These are phyloP conservation scores for Corynascus novoguineensis DNA, from an alignment of 495 filamentous ascomycete genomes.

Conservation along the genomic window DNA sequence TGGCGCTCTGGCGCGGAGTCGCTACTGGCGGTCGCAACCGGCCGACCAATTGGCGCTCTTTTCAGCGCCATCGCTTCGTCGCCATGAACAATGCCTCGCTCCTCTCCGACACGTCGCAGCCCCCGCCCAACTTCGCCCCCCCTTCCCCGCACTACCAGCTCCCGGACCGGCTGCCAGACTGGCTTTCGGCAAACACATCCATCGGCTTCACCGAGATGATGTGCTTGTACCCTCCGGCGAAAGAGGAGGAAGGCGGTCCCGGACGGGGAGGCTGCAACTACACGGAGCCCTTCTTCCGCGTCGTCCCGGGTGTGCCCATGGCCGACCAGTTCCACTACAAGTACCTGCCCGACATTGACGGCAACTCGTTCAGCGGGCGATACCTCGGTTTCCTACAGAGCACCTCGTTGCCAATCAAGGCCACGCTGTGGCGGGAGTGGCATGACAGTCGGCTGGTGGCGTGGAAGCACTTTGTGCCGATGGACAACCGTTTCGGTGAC, in stretches of 20 bases:
- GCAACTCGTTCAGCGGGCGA: slow-evolving; percentile 66
- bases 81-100: slow-evolving; percentile 60
- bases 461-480: slow-evolving; percentile 76
- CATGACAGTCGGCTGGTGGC: slow-evolving; percentile 63
- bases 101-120: background rate
- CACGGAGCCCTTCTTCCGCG: slow-evolving; percentile 43
- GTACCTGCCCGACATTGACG: slow-evolving; percentile 63
- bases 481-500: slow-evolving; percentile 76
- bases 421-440: slow-evolving; percentile 71
- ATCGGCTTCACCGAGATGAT: slow-evolving; percentile 42
- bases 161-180: slow-evolving; percentile 26
- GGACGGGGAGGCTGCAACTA: slow-evolving; percentile 40
- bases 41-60: slow-evolving; percentile 57
- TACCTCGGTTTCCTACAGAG: slow-evolving; percentile 63
- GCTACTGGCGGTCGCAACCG: slow-evolving; percentile 64
- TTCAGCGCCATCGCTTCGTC: slow-evolving; percentile 71
- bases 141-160: slow-evolving; percentile 36
- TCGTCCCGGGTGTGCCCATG: slow-evolving; percentile 36
- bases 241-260: no score
- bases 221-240: slow-evolving; percentile 28
- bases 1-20: slow-evolving; percentile 63
- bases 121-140: slow-evolving; percentile 31
- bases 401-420: slow-evolving; percentile 62
- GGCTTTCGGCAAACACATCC: slow-evolving; percentile 36
- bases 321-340: slow-evolving; percentile 57